Percentiles rank a stretch among this genome's conserved stretches.
Evolutionary conservation across 2,329 filamentous ascomycete genomes (phyloP).

Genomic region (Trichophaea hybrida): DNA sequence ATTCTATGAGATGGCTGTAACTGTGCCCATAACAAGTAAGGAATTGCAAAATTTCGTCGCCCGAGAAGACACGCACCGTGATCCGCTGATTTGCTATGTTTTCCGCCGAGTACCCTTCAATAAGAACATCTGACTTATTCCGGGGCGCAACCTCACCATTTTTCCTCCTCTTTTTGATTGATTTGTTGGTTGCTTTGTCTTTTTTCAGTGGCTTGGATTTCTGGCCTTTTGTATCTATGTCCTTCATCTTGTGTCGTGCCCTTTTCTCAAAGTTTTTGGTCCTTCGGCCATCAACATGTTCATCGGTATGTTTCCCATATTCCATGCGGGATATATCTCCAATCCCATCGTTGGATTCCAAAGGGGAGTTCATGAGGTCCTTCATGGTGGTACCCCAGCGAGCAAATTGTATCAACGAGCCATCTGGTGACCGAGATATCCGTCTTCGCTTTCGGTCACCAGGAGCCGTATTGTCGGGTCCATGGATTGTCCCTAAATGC

Average conservation of each 20-base stretch:
- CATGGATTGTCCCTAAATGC: background rate
- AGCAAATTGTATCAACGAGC: background rate
- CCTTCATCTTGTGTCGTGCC: conserved; percentile 42
- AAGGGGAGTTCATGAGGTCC: background rate
- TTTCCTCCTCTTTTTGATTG: conserved; percentile 25
- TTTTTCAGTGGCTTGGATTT: conserved; percentile 25
- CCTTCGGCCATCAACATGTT: conserved; percentile 18
- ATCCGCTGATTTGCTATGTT: conserved; percentile 41
- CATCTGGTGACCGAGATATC: background rate
- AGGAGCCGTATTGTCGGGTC: background rate
- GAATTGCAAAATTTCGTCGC: conserved; percentile 5
- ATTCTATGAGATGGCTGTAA: conserved; percentile 31
- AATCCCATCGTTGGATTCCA: background rate
- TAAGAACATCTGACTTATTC: conserved; percentile 34
- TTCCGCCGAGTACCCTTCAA: conserved; percentile 43
- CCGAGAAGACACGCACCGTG: conserved; percentile 34
- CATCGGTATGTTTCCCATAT: background rate
- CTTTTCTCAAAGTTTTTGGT: conserved; percentile 36
- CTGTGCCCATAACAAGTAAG: conserved; percentile 26
- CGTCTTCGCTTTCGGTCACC: background rate
- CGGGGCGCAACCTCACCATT: conserved; percentile 20
- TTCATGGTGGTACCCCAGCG: background rate
- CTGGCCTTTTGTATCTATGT: conserved; percentile 38
- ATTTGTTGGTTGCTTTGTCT: background rate
- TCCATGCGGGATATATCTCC: background rate